A percentile compares a stretch with the other conserved stretches of the same genome.
Evolutionary conservation across 306 rosid species (phyloP).

Genomic region (Glycine latifolia): DNA sequence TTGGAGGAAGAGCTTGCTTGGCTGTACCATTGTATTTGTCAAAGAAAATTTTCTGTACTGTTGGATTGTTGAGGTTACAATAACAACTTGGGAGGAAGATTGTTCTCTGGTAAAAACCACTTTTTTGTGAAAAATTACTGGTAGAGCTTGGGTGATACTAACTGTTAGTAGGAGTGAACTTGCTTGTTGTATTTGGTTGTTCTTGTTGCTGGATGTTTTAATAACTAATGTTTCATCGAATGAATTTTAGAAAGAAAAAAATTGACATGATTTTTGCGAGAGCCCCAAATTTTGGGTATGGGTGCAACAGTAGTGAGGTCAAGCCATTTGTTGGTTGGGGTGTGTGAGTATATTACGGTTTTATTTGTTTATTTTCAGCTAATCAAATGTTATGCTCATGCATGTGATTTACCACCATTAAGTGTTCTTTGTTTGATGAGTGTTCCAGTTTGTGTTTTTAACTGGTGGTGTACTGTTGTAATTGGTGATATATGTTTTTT

Average conservation of each 20-base stretch:
- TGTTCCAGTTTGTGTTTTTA: conserved; percentile 12
- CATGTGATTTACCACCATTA: not conserved
- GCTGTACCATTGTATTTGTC: no score
- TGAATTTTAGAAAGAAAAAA: not conserved
- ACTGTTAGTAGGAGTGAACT: conserved; percentile 4
- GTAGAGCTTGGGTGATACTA: conserved; percentile 18
- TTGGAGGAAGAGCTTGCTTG: not conserved
- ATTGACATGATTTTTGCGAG: not conserved
- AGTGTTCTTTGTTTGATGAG: not conserved
- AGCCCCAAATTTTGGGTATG: conserved; percentile 31
- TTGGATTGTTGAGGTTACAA: not conserved
- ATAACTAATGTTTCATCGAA: not conserved
- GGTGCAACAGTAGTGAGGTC: conserved; percentile 25
- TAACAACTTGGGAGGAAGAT: conserved; percentile 5
- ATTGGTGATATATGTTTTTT: not conserved
- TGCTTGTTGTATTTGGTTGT: conserved; percentile 29
- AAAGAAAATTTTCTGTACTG: no score
- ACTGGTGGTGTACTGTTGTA: not conserved
- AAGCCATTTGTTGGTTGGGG: conserved; percentile 7
- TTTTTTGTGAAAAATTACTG: not conserved
- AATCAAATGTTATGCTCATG: conserved; percentile 1
- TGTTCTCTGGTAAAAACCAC: not conserved
- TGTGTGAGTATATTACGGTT: conserved; percentile 7
- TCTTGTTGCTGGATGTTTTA: conserved; percentile 21
- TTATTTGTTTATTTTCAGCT: not conserved